phyloP scores from a whole-genome alignment of 768 basidiomycete species.

The Mycena chlorophos region DNA sequence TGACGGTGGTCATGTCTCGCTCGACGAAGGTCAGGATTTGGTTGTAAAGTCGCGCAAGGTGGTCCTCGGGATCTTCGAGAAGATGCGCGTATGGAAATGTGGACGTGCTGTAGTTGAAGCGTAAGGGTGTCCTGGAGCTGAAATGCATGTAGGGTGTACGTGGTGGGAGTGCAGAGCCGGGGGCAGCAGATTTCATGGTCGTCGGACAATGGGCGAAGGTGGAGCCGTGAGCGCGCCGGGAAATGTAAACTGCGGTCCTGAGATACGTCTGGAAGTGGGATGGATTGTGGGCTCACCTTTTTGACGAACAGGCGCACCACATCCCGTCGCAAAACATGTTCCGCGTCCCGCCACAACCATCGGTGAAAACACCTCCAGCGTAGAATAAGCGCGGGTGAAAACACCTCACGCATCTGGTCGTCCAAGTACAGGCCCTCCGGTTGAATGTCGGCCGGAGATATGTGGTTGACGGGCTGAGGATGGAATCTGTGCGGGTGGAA shows the following conservation, averaged over 20 bases:
- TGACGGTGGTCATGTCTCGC: slow-evolving; percentile 68
- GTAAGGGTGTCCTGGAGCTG: slow-evolving; percentile 53
- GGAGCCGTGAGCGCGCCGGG: slow-evolving; percentile 66
- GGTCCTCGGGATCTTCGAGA: slow-evolving; percentile 65
- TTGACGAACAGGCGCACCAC: slow-evolving; percentile 75
- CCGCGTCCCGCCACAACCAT: slow-evolving; percentile 85
- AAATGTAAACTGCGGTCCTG: slow-evolving; percentile 64
- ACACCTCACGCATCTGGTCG: no score
- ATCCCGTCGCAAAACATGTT: slow-evolving; percentile 75
- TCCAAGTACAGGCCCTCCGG: no score
- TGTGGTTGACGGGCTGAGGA: no score
- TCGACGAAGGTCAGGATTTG: slow-evolving; percentile 80
- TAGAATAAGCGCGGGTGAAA: no score
- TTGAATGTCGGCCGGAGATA: no score
- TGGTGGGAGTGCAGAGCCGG: slow-evolving; percentile 33
- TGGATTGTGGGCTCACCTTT: slow-evolving; percentile 53
- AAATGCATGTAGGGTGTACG: slow-evolving; percentile 54
- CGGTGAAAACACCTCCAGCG: no score
- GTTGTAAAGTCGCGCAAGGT: slow-evolving; percentile 78
- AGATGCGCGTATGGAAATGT: slow-evolving; percentile 46
- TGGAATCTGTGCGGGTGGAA: no score
- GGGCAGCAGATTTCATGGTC: slow-evolving; percentile 33
- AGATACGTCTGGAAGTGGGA: no score
- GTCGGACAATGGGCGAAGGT: slow-evolving; percentile 74
- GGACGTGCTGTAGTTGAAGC: slow-evolving; percentile 49